These are phyloP conservation scores for Gymnopilus dilepis DNA, from an alignment of 768 basidiomycete species.

Conservation along the genomic window DNA sequence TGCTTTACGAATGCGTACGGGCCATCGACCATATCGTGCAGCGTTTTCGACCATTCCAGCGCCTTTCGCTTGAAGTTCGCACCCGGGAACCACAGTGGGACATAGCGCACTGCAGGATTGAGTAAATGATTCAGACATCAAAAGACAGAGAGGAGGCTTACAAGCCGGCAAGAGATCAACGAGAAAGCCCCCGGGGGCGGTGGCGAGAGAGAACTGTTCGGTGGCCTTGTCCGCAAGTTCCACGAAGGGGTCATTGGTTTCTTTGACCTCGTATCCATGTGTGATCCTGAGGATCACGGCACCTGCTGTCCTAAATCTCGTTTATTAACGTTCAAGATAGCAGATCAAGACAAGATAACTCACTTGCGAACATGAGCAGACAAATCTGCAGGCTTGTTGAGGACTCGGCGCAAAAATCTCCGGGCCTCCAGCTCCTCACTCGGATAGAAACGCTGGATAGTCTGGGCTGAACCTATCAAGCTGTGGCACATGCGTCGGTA, in stretches of 20 bases:
- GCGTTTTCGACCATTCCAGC: slow-evolving; percentile 54
- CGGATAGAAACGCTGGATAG: slow-evolving; percentile 48
- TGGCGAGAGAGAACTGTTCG: slow-evolving; percentile 57
- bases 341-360: slow-evolving; percentile 22
- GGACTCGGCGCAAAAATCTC: slow-evolving; percentile 51
- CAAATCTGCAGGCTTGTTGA: slow-evolving; percentile 53
- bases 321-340: slow-evolving; percentile 3
- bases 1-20: slow-evolving; percentile 65
- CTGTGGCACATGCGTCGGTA: slow-evolving; percentile 58
- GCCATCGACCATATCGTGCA: slow-evolving; percentile 58
- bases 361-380: slow-evolving; percentile 53
- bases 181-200: slow-evolving; percentile 55
- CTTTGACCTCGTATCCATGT: slow-evolving; percentile 58
- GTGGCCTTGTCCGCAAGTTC: slow-evolving; percentile 58
- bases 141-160: slow-evolving; percentile 30
- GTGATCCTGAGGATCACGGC: slow-evolving; percentile 57
- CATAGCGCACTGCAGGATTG: slow-evolving; percentile 49
- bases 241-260: slow-evolving; percentile 55
- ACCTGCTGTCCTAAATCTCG: slow-evolving; percentile 49
- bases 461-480: slow-evolving; percentile 49
- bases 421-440: slow-evolving; percentile 52
- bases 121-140: slow-evolving; percentile 4
- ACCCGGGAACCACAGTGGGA: slow-evolving; percentile 71
- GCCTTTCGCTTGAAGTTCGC: slow-evolving; percentile 62
- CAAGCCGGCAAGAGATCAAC: slow-evolving; percentile 57